Base-by-base conservation (phyloP, 2,329 filamentous ascomycete species). In the Chrysosporium queenslandicum region DNA sequence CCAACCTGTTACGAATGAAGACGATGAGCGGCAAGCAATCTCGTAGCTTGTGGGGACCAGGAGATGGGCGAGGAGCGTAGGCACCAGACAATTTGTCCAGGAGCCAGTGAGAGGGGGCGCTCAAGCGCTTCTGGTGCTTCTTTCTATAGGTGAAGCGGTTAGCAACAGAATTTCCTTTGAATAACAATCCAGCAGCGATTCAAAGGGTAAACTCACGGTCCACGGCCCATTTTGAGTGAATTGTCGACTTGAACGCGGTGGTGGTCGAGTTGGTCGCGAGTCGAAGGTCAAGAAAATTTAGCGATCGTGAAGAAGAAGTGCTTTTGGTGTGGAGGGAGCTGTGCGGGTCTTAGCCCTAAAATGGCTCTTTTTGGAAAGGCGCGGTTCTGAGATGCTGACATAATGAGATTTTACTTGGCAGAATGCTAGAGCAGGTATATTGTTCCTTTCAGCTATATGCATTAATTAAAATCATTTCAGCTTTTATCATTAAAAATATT, bases 101-200 rank as follows among this genome's bases (percentile, higher is more conserved):
- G 74, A 98, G 87, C 92, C 92, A 98, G 86, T 97, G 92, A 75
- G 87, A 94, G 73, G 92, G 92, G 74, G 92, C 92, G 78, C 87
- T 92, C 74, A 97, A 83, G 82, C 92, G 90, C 90, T 98, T 97
- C 79, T 97, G 91, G 80, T 98, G 92, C 86, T 96, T 96, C 83
- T 92, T 94, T 77, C 86, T 90, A 71, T 32, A 39, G 16, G 9
- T 20, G 20, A 30, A 45, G 32, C 11, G 12, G 43, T 55, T 39
- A 50, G 36, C n/a, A 23, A 41, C 4, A 27, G 2, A 18, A 48
- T 11, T 34, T 16, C 30, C 3, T 16, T 18, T 37, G 29, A 4
- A 46, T 9, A 6, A 18, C 8, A 1, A 12, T 16, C 4, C 27
- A 16, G 32, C 21, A 16, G 20, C 18, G 37, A 55, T 23, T 25